Percentiles rank a stretch among this genome's conserved stretches.
Evolutionary conservation across 1,284 basidiomycete genomes (phyloP).

Genomic region (Vanrija sp.): DNA sequence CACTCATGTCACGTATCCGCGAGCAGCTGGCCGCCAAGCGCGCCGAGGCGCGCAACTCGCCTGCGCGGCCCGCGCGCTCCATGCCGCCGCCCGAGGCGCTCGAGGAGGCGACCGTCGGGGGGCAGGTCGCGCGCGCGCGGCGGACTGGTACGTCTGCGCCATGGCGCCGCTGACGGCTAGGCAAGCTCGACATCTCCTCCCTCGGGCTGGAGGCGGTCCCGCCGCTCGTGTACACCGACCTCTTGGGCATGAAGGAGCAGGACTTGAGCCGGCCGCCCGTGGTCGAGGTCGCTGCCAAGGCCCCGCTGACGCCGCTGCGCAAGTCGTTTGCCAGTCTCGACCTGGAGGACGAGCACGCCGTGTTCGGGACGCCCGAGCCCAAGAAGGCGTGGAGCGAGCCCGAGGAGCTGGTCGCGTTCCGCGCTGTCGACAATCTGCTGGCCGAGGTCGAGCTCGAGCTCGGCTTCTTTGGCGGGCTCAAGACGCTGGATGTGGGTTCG

Average conservation of each 20-base stretch:
- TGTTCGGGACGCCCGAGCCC: slow-evolving; percentile 21
- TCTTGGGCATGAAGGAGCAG: slow-evolving; percentile 33
- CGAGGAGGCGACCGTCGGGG: slow-evolving; percentile 30
- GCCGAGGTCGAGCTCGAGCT: slow-evolving; percentile 39
- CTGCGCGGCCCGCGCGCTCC: slow-evolving; percentile 2
- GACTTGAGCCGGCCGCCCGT: slow-evolving; percentile 26
- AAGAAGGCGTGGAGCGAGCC: slow-evolving; percentile 35
- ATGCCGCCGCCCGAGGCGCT: slow-evolving; percentile 13
- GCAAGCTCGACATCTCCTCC: slow-evolving; percentile 40
- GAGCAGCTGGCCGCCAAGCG: slow-evolving; percentile 41
- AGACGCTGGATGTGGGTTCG: slow-evolving; percentile 40
- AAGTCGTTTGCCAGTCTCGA: slow-evolving; percentile 4
- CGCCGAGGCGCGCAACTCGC: slow-evolving; percentile 25
- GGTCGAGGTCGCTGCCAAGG: neutral
- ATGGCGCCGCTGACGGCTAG: slow-evolving; percentile 26
- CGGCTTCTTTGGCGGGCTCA: slow-evolving; percentile 44
- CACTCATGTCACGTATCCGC: slow-evolving; percentile 17
- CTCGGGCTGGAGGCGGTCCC: slow-evolving; percentile 36
- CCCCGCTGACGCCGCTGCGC: neutral
- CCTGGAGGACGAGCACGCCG: slow-evolving; percentile 12
- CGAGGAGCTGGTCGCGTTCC: slow-evolving; percentile 39
- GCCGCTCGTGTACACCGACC: slow-evolving; percentile 36
- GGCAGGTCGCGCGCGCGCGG: slow-evolving; percentile 32
- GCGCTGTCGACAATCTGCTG: slow-evolving; percentile 34
- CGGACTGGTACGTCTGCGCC: too few species aligned